Percentiles rank a stretch among this genome's conserved stretches.
These are phyloP conservation scores for Colletotrichum godetiae DNA, from an alignment of 2,329 filamentous ascomycete species.

Conservation along the genomic window DNA sequence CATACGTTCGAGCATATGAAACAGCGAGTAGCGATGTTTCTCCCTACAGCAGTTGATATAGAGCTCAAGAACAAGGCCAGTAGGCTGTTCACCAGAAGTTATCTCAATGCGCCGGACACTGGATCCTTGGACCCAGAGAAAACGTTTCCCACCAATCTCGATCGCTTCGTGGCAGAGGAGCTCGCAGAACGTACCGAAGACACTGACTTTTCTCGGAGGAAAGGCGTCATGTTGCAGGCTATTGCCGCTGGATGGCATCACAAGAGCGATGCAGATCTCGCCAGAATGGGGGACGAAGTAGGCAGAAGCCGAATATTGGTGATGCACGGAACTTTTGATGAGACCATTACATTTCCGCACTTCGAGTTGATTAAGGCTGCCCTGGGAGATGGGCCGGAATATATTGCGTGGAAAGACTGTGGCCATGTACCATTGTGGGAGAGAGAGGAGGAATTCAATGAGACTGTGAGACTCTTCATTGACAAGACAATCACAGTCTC, in stretches of 20 bases:
- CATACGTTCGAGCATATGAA: constrained; percentile 3
- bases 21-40: constrained; percentile 14
- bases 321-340: constrained; percentile 18
- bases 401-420: constrained; percentile 15
- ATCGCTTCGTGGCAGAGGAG: constrained; percentile 22
- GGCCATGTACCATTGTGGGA: constrained; percentile 13
- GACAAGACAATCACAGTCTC: neutral
- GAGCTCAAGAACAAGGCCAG: constrained; percentile 19
- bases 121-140: constrained; percentile 8
- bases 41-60: neutral
- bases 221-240: constrained; percentile 12
- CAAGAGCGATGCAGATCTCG: constrained; percentile 17
- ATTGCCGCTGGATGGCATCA: constrained; percentile 24
- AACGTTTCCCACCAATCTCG: constrained; percentile 17
- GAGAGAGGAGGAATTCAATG: constrained; percentile 17
- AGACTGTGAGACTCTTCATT: neutral
- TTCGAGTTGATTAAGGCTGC: constrained; percentile 12
- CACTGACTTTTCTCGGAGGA: constrained; percentile 6
- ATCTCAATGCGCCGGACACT: neutral
- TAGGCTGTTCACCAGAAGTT: constrained; percentile 12
- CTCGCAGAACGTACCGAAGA: constrained; percentile 5
- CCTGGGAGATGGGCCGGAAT: constrained; percentile 17
- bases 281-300: constrained; percentile 1
- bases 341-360: constrained; percentile 17
- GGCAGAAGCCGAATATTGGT: constrained; percentile 16